phyloP scores from a whole-genome alignment of 345 rosid species.

The Rhizophora mangle region DNA sequence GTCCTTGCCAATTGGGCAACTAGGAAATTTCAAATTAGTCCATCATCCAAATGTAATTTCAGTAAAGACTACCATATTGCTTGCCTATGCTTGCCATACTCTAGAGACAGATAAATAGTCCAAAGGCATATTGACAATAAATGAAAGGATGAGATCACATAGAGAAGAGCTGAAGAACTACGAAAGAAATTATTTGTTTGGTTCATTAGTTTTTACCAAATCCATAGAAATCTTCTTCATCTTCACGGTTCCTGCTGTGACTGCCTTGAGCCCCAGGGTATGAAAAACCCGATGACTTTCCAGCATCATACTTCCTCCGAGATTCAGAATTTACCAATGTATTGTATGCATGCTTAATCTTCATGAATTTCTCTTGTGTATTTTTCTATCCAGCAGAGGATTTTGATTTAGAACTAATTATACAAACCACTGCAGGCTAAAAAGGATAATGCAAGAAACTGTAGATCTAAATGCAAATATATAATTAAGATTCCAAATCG shows the following conservation, averaged over 20 bases:
- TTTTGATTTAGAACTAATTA: slow-evolving; percentile 6
- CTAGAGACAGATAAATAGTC: too few relatives aligned
- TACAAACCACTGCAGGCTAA: not conserved
- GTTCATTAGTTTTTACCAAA: slow-evolving; percentile 53
- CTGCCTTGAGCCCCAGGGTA: slow-evolving; percentile 45
- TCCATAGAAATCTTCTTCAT: slow-evolving; percentile 86
- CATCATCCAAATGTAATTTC: too few relatives aligned
- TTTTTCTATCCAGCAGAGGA: slow-evolving; percentile 49
- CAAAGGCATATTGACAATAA: too few relatives aligned
- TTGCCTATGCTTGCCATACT: too few relatives aligned
- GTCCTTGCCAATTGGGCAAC: too few relatives aligned
- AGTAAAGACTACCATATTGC: too few relatives aligned
- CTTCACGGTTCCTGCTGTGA: slow-evolving; percentile 30
- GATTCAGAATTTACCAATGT: slow-evolving; percentile 70
- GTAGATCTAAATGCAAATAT: not conserved
- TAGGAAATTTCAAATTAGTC: too few relatives aligned
- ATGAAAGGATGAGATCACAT: too few relatives aligned
- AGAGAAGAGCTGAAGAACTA: slow-evolving; percentile 1
- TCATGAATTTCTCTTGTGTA: slow-evolving; percentile 71
- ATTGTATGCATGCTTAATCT: slow-evolving; percentile 59
- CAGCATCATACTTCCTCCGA: slow-evolving; percentile 48
- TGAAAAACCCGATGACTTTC: slow-evolving; percentile 58
- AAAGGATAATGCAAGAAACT: not conserved
- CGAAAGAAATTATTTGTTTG: not conserved
- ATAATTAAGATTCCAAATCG: not conserved